Base-by-base conservation (phyloP, 1,284 basidiomycete genomes). In the Moniliophthora roreri region DNA sequence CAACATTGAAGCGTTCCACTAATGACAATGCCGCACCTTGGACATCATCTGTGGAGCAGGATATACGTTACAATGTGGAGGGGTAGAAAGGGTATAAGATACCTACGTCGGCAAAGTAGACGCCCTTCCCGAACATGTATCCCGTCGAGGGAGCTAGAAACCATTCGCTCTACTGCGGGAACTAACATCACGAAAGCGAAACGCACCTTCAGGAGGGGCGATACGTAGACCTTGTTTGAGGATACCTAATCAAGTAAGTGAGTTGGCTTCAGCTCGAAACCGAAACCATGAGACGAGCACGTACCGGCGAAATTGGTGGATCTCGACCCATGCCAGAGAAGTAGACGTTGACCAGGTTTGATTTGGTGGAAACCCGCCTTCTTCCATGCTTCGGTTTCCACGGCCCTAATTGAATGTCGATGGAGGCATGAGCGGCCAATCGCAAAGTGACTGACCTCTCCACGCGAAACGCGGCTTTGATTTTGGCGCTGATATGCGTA, bases 71-170 rank as follows among this genome's bases (percentile, higher is more conserved):
- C 4, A 26, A 26, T 16, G 7, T 28, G 35, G 7, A 53, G 50
- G 15, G 35, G 45, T 5, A 23, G 13, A 41, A 23, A 37, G n/a
- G 23, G 36, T 6, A n/a, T 32, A 11, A 32, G 16, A 5, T n/a
- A 63, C 80, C 65, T 60, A 82, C 81, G 67, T 87, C 83, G 10
- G 84, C 84, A 52, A 85, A 82, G 63, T 86, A 86, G 23, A 84
- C 80, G 38, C 84, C 85, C 67, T 86, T 86, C 49, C 84, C 84
- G 60, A 86, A 86, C 84, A 84, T 85, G 63, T 85, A 85, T 28
- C 78, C 79, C 57, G 75, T 79, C 15, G 76, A 78, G 52, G 80
- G 80, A 21, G 80, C 79, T 78, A 51, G 3, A 46, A 38, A 23
- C 20, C 52, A 4, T 15, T 4, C 32, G 28, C 11, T 16, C 13